Percentiles rank a stretch among this genome's conserved stretches.
These are phyloP conservation scores for Cyclostephanos invisitatus DNA, from an alignment of 108 stramenopile genomes.

Conservation along the genomic window DNA sequence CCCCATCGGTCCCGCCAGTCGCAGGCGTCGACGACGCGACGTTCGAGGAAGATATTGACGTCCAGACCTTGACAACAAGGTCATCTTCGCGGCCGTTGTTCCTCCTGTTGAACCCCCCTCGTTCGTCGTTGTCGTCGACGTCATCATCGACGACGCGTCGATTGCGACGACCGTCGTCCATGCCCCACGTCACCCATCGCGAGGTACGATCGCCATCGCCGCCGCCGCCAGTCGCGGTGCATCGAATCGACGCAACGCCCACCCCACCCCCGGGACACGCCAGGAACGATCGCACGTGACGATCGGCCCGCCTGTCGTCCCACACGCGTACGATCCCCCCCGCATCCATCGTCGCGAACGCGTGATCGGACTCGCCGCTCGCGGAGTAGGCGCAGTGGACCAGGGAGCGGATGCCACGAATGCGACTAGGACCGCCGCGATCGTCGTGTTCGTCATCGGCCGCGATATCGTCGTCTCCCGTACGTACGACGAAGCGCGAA, in stretches of 20 bases:
- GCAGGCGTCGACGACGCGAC: not conserved
- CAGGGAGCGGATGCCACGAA: slow-evolving; percentile 18
- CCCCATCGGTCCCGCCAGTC: no score
- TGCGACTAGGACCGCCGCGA: slow-evolving; percentile 1
- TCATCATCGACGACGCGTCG: slow-evolving; percentile 10
- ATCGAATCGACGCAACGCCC: slow-evolving; percentile 52
- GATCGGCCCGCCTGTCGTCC: slow-evolving; percentile 66
- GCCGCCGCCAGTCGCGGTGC: slow-evolving; percentile 7
- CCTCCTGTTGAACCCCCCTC: no score
- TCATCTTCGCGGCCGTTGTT: slow-evolving; percentile 20
- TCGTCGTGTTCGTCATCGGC: slow-evolving; percentile 4
- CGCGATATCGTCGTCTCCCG: not conserved
- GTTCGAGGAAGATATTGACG: not conserved
- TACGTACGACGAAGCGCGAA: slow-evolving; percentile 41
- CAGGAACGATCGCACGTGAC: slow-evolving; percentile 38
- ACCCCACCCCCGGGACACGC: slow-evolving; percentile 61
- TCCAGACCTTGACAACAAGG: slow-evolving; percentile 70
- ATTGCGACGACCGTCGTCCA: slow-evolving; percentile 36
- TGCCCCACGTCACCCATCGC: slow-evolving; percentile 77
- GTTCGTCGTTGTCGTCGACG: slow-evolving; percentile 19
- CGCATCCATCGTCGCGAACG: slow-evolving; percentile 63
- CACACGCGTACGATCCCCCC: slow-evolving; percentile 65
- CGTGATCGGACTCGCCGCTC: slow-evolving; percentile 52
- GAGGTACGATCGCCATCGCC: not conserved
- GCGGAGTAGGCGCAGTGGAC: slow-evolving; percentile 61